phyloP scores from a whole-genome alignment of 768 basidiomycete species.

The Rhodosporidiobolus sp. region DNA sequence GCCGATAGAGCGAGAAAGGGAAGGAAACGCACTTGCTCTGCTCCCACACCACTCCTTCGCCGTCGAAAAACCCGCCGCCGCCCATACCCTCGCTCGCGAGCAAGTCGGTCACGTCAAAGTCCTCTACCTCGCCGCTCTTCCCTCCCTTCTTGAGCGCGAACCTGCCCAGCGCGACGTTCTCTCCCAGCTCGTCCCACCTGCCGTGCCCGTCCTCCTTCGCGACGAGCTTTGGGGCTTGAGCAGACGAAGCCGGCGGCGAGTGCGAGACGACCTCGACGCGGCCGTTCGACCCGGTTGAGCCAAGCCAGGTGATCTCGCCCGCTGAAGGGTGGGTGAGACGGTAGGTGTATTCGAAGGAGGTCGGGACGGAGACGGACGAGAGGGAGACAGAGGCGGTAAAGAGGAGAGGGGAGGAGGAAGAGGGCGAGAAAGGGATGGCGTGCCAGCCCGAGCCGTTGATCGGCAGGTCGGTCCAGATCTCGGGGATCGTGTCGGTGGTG shows the following conservation, averaged over 20 bases:
- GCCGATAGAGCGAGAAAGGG: not conserved
- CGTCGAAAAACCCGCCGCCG: not conserved
- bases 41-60: slow-evolving; percentile 18
- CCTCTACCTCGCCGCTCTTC: not conserved
- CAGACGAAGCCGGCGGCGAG: not conserved
- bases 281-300: slow-evolving; percentile 7
- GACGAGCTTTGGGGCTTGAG: not conserved
- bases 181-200: not conserved
- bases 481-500: too few relatives aligned
- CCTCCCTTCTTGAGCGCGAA: not conserved
- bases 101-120: not conserved
- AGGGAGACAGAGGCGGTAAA: not conserved
- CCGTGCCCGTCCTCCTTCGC: not conserved
- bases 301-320: slow-evolving; percentile 18
- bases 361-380: not conserved
- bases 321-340: not conserved
- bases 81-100: not conserved
- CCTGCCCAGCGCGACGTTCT: not conserved
- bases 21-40: slow-evolving; percentile 15
- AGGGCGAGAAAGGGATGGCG: not conserved
- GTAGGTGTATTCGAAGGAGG: slow-evolving; percentile 16
- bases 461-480: slow-evolving; percentile 20
- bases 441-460: not conserved
- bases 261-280: not conserved
- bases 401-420: not conserved